A percentile compares a stretch with the other conserved stretches of the same genome.
Conservation (phyloP, 352 stramenopile genomes). For the Globisporangium nunn region DNA sequence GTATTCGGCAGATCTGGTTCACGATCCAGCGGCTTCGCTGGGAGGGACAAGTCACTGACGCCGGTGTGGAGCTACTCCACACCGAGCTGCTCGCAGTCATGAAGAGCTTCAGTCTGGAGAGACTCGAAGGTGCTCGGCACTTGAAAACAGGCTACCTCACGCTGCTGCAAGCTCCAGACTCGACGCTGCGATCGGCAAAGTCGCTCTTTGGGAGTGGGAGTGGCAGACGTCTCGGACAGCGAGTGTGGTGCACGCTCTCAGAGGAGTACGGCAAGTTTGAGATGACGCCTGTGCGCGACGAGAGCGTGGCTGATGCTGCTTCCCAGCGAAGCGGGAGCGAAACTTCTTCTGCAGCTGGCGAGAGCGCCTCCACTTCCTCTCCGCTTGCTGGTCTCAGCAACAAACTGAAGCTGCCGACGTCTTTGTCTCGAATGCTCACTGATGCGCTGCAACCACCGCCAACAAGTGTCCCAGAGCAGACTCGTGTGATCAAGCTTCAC, state of each 20-base stretch:
- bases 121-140: constrained; percentile 34
- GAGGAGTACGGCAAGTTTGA: constrained; percentile 57
- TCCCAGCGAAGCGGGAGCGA: not conserved
- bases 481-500: constrained; percentile 32
- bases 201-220: constrained; percentile 21
- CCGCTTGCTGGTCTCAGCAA: constrained; percentile 16
- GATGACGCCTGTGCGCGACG: constrained; percentile 27
- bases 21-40: constrained; percentile 45
- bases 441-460: constrained; percentile 27
- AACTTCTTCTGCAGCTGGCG: not conserved
- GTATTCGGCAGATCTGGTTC: constrained; percentile 56
- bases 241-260: constrained; percentile 46
- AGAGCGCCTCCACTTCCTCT: not conserved
- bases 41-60: constrained; percentile 29
- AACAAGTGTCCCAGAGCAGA: constrained; percentile 6
- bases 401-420: constrained; percentile 40
- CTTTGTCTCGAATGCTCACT: constrained; percentile 45
- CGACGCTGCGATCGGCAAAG: constrained; percentile 15
- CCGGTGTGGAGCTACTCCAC: constrained; percentile 26
- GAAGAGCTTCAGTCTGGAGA: constrained; percentile 50
- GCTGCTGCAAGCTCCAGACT: constrained; percentile 33
- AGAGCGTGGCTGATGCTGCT: constrained; percentile 1
- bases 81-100: constrained; percentile 30
- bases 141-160: constrained; percentile 43
- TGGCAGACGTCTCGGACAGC: constrained; percentile 14